Evolutionary conservation across 2,329 filamentous ascomycete genomes (phyloP).

Genomic region (Neoascochyta sp.): DNA sequence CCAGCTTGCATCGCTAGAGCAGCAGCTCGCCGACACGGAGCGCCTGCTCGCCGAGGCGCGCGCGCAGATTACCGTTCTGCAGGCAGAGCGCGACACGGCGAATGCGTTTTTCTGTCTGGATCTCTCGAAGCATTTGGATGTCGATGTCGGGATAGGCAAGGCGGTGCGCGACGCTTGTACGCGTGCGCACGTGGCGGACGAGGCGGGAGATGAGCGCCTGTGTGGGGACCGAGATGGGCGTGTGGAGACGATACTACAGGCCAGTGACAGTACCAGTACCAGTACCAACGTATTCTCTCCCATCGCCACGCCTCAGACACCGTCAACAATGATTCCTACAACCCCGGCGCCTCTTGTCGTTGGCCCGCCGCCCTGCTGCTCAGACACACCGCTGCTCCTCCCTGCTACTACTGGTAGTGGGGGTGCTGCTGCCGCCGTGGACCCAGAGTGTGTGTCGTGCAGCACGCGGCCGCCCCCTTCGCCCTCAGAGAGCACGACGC

Average conservation of each 20-base stretch:
- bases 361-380: slow-evolving; percentile 28
- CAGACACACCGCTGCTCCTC: slow-evolving; percentile 7
- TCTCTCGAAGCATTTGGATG: slow-evolving; percentile 3
- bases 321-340: too few species aligned
- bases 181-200: too few species aligned
- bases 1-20: slow-evolving; percentile 41
- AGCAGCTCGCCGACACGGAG: slow-evolving; percentile 29
- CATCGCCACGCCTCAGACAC: too few species aligned
- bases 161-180: neutral
- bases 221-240: too few species aligned
- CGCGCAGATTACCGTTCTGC: slow-evolving; percentile 25
- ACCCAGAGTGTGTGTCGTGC: slow-evolving; percentile 28
- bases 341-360: neutral
- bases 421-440: slow-evolving; percentile 1
- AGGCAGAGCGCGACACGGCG: slow-evolving; percentile 13
- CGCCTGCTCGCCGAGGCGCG: slow-evolving; percentile 20
- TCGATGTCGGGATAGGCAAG: neutral
- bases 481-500: slow-evolving; percentile 31
- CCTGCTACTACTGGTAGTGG: neutral
- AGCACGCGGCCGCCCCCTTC: slow-evolving; percentile 22
- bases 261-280: too few species aligned
- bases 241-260: too few species aligned
- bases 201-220: too few species aligned
- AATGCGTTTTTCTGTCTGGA: slow-evolving; percentile 7
- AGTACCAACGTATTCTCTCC: too few species aligned